Evolutionary conservation across 192 early-diverging fungal species (phyloP).

Genomic region (Gaertneriomyces semiglobifer): DNA sequence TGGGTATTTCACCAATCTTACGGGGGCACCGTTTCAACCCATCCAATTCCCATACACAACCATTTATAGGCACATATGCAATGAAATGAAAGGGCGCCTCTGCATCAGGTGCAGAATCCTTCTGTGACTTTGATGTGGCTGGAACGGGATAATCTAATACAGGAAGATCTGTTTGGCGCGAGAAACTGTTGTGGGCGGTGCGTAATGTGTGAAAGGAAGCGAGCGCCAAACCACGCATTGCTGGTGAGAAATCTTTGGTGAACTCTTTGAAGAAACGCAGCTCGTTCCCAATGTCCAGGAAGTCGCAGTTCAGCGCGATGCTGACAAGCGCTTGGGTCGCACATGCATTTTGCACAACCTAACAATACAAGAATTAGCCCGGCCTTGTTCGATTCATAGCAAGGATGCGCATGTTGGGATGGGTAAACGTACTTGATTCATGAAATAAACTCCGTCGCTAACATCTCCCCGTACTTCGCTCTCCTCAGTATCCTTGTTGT

Average conservation of each 20-base stretch:
- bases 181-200: constrained; percentile 30
- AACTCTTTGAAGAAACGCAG: constrained; percentile 29
- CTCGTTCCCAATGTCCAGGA: constrained; percentile 11
- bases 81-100: constrained; percentile 30
- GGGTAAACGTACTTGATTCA: constrained; percentile 21
- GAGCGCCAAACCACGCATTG: constrained; percentile 22
- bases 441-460: constrained; percentile 22
- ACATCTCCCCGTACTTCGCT: constrained; percentile 6
- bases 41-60: constrained; percentile 33
- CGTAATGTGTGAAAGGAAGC: constrained; percentile 12
- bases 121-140: constrained; percentile 5
- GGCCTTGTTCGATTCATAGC: too few relatives aligned
- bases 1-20: constrained; percentile 12
- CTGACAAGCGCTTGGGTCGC: constrained; percentile 31
- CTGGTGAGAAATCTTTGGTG: constrained; percentile 22
- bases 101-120: constrained; percentile 20
- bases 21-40: constrained; percentile 26
- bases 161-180: constrained; percentile 19
- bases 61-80: constrained; percentile 21
- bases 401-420: background rate
- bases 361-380: background rate
- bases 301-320: constrained; percentile 26
- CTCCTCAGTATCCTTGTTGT: constrained; percentile 22
- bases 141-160: constrained; percentile 22
- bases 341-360: constrained; percentile 34